Evolutionary conservation across 805 yeast species (phyloP).

Genomic region (Candida golubevii): DNA sequence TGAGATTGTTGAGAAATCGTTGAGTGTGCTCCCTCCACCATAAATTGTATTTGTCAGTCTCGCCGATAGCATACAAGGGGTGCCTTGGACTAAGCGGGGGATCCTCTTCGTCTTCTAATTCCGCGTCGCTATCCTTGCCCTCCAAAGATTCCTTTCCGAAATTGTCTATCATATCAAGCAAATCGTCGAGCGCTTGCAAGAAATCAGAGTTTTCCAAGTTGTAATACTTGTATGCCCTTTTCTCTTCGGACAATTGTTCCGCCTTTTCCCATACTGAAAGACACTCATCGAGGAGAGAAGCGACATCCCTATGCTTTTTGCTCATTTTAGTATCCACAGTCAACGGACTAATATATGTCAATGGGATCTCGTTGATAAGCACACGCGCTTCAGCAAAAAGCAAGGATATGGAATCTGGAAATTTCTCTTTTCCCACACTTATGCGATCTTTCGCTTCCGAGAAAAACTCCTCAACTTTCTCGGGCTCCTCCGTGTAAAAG

Average conservation of each 20-base stretch:
- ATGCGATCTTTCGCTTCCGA: conserved; percentile 71
- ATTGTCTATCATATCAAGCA: conserved; percentile 61
- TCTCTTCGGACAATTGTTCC: conserved; percentile 24
- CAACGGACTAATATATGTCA: conserved; percentile 53
- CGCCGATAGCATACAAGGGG: conserved; percentile 46
- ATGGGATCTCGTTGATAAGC: conserved; percentile 53
- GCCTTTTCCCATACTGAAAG: conserved; percentile 44
- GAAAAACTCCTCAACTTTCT: conserved; percentile 52
- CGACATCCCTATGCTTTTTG: conserved; percentile 30
- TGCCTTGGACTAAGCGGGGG: conserved; percentile 44
- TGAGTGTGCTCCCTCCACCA: conserved; percentile 54
- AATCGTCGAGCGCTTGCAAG: conserved; percentile 59
- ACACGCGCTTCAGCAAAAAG: conserved; percentile 53
- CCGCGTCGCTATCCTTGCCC: conserved; percentile 57
- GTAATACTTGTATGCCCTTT: conserved; percentile 27
- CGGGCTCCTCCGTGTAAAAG: conserved; percentile 45
- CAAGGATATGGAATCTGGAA: conserved; percentile 44
- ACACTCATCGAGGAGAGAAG: conserved; percentile 42
- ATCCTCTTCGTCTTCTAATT: conserved; percentile 35
- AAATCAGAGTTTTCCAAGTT: conserved; percentile 45
- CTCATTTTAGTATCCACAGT: conserved; percentile 31
- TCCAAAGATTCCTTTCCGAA: conserved; percentile 52
- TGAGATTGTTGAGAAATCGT: conserved; percentile 29
- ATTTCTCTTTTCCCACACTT: conserved; percentile 50
- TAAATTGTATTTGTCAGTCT: conserved; percentile 42